phyloP scores from a whole-genome alignment of 106 monocot species.

The Vanilla planifolia region DNA sequence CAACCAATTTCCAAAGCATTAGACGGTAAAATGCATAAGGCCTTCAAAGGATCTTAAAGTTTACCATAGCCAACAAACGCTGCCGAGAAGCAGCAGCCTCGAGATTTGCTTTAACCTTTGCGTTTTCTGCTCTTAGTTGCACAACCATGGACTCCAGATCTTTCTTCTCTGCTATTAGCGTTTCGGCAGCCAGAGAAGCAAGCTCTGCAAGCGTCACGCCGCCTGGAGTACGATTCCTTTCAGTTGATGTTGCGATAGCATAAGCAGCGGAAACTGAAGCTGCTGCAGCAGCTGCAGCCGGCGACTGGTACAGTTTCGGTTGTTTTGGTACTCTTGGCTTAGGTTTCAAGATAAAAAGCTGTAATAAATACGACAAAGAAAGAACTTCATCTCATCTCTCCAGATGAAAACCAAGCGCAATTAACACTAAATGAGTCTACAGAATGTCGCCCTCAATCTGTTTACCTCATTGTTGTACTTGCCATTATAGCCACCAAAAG shows the following conservation, averaged over 20 bases:
- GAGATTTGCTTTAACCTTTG: slow-evolving; percentile 39
- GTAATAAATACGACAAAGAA: slow-evolving; percentile 1
- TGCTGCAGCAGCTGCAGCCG: slow-evolving; percentile 91
- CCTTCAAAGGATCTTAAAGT: background rate
- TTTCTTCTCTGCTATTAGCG: slow-evolving; percentile 36
- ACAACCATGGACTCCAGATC: slow-evolving; percentile 43
- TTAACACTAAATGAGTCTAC: background rate
- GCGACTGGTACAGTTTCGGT: slow-evolving; percentile 67
- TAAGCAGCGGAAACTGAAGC: slow-evolving; percentile 93
- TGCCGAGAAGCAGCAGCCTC: slow-evolving; percentile 39
- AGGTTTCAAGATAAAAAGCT: slow-evolving; percentile 73
- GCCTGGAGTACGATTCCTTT: slow-evolving; percentile 17
- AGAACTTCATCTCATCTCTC: too few relatives aligned
- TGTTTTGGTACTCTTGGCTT: slow-evolving; percentile 36
- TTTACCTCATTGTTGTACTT: slow-evolving; percentile 88
- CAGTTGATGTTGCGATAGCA: slow-evolving; percentile 47
- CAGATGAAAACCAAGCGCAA: too few relatives aligned
- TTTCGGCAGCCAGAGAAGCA: slow-evolving; percentile 16
- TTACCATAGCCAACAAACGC: slow-evolving; percentile 54
- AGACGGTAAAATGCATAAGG: background rate
- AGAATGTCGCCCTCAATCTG: background rate
- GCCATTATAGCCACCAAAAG: slow-evolving; percentile 98
- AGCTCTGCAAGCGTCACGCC: slow-evolving; percentile 15
- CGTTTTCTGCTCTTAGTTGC: slow-evolving; percentile 61
- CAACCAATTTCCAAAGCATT: background rate